These are phyloP conservation scores for Cercophora scortea DNA, from an alignment of 495 filamentous ascomycete species.

Conservation along the genomic window DNA sequence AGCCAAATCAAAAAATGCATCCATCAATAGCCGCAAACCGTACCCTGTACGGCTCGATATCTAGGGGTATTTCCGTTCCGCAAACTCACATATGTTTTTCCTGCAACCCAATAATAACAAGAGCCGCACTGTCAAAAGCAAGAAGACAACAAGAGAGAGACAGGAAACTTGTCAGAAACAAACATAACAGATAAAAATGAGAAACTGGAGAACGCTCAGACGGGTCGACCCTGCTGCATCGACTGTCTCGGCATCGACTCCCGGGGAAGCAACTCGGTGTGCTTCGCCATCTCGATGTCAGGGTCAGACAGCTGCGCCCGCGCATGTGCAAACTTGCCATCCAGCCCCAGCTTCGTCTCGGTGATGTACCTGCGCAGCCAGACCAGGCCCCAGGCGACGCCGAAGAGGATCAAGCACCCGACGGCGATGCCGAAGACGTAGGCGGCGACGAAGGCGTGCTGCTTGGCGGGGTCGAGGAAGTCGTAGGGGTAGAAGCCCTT, in stretches of 20 bases:
- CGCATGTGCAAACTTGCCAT: constrained; percentile 32
- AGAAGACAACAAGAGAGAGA: no score
- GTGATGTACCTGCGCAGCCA: constrained; percentile 42
- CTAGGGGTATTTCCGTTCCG: no score
- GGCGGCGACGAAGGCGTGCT: constrained; percentile 39
- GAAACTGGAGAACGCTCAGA: no score
- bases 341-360: constrained; percentile 40
- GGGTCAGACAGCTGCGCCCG: background rate
- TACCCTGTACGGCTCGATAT: no score
- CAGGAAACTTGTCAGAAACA: no score
- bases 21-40: no score
- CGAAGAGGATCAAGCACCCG: constrained; percentile 57
- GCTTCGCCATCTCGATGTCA: background rate
- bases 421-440: constrained; percentile 58
- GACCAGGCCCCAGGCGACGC: constrained; percentile 38
- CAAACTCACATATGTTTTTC: no score
- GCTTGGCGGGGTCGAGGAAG: constrained; percentile 56
- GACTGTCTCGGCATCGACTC: background rate
- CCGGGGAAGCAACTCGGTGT: background rate
- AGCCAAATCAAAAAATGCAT: no score
- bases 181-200: no score
- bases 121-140: no score
- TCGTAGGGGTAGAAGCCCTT: constrained; percentile 67
- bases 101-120: no score
- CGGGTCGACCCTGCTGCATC: background rate